Evolutionary conservation across 495 filamentous ascomycete genomes (phyloP).

Genomic region (Penicillium mononematosum): DNA sequence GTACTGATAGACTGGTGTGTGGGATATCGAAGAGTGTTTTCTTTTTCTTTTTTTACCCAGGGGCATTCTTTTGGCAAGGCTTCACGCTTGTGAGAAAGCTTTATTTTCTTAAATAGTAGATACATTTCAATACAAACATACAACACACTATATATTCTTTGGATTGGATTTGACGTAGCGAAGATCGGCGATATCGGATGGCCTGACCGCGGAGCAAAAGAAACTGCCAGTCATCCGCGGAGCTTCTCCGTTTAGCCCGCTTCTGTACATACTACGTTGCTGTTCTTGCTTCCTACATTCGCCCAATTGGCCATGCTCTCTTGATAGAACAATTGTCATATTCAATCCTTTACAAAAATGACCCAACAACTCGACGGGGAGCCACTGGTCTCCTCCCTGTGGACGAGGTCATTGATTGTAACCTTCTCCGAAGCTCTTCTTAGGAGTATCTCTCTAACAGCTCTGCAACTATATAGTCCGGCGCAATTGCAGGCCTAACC

Average conservation of each 20-base stretch:
- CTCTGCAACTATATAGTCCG: conserved; percentile 55
- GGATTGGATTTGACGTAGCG: conserved; percentile 9
- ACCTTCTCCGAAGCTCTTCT: not conserved
- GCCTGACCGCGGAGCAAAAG: conserved; percentile 33
- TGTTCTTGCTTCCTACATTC: not conserved
- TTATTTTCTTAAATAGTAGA: conserved; percentile 2
- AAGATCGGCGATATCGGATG: conserved; percentile 29
- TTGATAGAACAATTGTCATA: conserved; percentile 7
- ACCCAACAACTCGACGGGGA: conserved; percentile 32
- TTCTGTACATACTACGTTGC: not conserved
- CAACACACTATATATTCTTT: not conserved
- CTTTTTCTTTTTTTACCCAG: not conserved
- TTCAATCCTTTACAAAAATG: conserved; percentile 24
- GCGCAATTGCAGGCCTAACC: conserved; percentile 79
- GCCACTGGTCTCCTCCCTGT: conserved; percentile 43
- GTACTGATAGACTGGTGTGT: not conserved
- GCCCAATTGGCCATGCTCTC: conserved; percentile 13
- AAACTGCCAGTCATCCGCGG: conserved; percentile 23
- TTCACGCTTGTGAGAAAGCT: not conserved
- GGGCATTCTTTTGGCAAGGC: not conserved
- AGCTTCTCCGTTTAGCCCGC: conserved; percentile 18
- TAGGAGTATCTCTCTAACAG: conserved; percentile 6
- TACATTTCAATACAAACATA: conserved; percentile 12
- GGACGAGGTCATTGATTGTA: conserved; percentile 48
- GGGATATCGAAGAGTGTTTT: not conserved